Percentiles rank a stretch among this genome's conserved stretches.
Evolutionary conservation across 148 eudicot species (phyloP).

Genomic region (Rhododendron molle): DNA sequence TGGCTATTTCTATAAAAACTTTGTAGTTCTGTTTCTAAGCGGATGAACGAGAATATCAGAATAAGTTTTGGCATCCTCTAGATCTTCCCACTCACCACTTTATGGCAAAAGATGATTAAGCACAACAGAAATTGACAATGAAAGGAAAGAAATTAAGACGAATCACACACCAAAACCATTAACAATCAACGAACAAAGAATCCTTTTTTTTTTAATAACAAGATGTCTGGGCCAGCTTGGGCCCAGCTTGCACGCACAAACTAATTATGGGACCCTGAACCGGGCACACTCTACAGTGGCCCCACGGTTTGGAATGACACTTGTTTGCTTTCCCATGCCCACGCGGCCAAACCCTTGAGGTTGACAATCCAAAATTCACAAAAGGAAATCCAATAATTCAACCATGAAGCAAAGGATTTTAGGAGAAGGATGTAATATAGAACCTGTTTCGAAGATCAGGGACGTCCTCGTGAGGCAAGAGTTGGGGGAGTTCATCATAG

Average conservation of each 20-base stretch:
- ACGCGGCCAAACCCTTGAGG: neutral
- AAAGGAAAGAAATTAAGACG: neutral
- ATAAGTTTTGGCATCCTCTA: neutral
- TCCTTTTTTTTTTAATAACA: no score
- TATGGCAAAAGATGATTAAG: neutral
- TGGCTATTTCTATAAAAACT: neutral
- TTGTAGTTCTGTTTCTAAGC: neutral
- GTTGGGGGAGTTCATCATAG: slow-evolving; percentile 62
- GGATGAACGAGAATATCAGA: neutral
- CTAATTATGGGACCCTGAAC: neutral
- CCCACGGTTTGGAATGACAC: no score
- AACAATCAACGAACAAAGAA: neutral
- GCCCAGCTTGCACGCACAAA: neutral
- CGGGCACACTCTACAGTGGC: no score
- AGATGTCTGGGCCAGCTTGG: no score
- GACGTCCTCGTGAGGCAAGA: slow-evolving; percentile 49
- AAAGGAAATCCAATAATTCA: neutral
- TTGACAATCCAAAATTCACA: neutral
- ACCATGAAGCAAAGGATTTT: neutral
- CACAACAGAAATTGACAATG: neutral
- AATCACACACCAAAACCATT: neutral
- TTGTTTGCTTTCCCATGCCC: no score
- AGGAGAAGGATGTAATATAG: neutral
- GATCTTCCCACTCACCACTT: neutral
- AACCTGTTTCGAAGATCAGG: slow-evolving; percentile 56